These are phyloP conservation scores for Coffea eugenioides DNA, from an alignment of 257 asterid species.

Conservation along the genomic window DNA sequence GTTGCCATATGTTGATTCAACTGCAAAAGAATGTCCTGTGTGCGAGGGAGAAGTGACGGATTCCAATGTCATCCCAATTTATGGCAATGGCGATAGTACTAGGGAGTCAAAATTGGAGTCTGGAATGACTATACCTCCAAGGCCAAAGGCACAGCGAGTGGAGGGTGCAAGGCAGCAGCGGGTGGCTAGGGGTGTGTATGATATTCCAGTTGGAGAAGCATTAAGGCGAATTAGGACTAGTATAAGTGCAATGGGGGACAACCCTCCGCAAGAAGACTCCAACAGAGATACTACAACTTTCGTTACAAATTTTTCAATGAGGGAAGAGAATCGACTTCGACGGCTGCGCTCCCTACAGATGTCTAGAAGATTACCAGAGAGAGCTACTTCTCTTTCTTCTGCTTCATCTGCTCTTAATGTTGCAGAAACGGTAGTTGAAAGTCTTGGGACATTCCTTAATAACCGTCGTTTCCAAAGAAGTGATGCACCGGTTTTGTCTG, in stretches of 20 bases:
- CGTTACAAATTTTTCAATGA: slow-evolving; percentile 30
- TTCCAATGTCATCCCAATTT: slow-evolving; percentile 39
- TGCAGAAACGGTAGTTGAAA: slow-evolving; percentile 74
- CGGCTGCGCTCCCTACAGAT: slow-evolving; percentile 54
- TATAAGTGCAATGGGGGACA: slow-evolving; percentile 38
- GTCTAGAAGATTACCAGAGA: slow-evolving; percentile 69
- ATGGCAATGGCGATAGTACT: slow-evolving; percentile 41
- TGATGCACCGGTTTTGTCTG: slow-evolving; percentile 28
- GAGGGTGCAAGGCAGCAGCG: slow-evolving; percentile 55
- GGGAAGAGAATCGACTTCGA: slow-evolving; percentile 30
- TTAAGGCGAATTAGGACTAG: slow-evolving; percentile 52
- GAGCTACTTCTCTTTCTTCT: slow-evolving; percentile 73
- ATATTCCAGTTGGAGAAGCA: slow-evolving; percentile 54
- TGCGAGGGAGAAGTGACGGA: slow-evolving; percentile 60
- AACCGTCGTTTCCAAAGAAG: slow-evolving; percentile 36
- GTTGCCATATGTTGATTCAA: slow-evolving; percentile 43
- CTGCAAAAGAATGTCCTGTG: slow-evolving; percentile 51
- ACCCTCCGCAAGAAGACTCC: slow-evolving; percentile 30
- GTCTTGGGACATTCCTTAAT: slow-evolving; percentile 60
- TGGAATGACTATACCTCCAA: slow-evolving; percentile 42
- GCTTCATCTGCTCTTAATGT: slow-evolving; percentile 66
- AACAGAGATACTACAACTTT: slow-evolving; percentile 21
- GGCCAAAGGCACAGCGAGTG: slow-evolving; percentile 54
- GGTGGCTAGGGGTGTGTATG: slow-evolving; percentile 30
- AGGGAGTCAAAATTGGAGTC: slow-evolving; percentile 30